Percentiles rank a stretch among this genome's conserved stretches.
These are phyloP conservation scores for Pseudopediastrum boryanum DNA, from an alignment of 139 green algal genomes.

Conservation along the genomic window DNA sequence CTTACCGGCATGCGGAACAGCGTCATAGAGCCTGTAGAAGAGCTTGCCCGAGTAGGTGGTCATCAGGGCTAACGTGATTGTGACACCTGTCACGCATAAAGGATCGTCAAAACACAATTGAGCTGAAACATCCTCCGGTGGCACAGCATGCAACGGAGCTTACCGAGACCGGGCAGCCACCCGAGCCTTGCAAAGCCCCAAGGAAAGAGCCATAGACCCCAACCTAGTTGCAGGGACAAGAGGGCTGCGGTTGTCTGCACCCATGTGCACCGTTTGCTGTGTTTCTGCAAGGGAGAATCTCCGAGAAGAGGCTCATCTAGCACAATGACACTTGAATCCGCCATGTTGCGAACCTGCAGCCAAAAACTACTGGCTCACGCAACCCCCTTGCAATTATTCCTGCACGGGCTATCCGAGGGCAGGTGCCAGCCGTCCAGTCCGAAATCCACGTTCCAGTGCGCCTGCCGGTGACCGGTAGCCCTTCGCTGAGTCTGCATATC, in stretches of 20 bases:
- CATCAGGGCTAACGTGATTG: conserved; percentile 5
- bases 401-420: too few relatives aligned
- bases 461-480: too few relatives aligned
- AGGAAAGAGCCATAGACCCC: conserved; percentile 50
- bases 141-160: not conserved
- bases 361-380: too few relatives aligned
- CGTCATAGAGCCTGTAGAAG: conserved; percentile 37
- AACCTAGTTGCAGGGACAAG: conserved; percentile 42
- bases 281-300: not conserved
- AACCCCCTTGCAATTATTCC: too few relatives aligned
- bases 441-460: too few relatives aligned
- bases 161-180: conserved; percentile 23
- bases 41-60: conserved; percentile 43
- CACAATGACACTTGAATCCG: too few relatives aligned
- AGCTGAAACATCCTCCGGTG: not conserved
- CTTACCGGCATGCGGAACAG: conserved; percentile 34
- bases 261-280: conserved; percentile 18
- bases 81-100: not conserved
- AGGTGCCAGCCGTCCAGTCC: too few relatives aligned
- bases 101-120: not conserved
- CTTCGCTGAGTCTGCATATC: too few relatives aligned
- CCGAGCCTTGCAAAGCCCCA: conserved; percentile 40
- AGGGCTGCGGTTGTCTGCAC: conserved; percentile 33
- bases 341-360: too few relatives aligned
- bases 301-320: too few relatives aligned